These are phyloP conservation scores for Gardenia jasminoides DNA, from an alignment of 257 asterid genomes.

Conservation along the genomic window DNA sequence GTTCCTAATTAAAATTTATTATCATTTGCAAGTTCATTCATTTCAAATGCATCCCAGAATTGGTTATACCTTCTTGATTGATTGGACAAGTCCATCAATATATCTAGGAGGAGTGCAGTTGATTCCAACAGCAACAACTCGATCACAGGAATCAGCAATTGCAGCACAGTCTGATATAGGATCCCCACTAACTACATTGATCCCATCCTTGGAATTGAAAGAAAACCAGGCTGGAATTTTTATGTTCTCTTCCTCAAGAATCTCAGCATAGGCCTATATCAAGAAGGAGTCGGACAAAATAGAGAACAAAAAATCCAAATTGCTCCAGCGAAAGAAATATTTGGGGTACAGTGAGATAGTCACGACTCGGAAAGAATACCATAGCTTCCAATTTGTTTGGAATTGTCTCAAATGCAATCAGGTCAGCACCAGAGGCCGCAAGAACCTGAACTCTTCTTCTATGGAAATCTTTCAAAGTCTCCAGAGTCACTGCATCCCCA, in stretches of 20 bases:
- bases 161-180: conserved; percentile 57
- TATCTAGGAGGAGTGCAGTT: conserved; percentile 84
- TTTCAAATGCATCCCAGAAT: neutral
- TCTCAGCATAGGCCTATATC: conserved; percentile 49
- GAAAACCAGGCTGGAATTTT: conserved; percentile 73
- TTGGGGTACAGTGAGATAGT: too few species aligned
- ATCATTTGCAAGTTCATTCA: neutral
- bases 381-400: conserved; percentile 76
- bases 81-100: conserved; percentile 59
- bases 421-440: conserved; percentile 73
- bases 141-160: conserved; percentile 54
- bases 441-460: conserved; percentile 74
- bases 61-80: conserved; percentile 44
- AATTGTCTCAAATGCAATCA: conserved; percentile 87
- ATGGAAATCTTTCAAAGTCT: conserved; percentile 74
- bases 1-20: neutral
- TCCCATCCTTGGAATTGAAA: conserved; percentile 63
- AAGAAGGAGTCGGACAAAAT: too few species aligned
- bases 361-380: conserved; percentile 32
- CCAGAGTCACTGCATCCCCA: conserved; percentile 47
- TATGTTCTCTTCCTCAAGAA: conserved; percentile 59
- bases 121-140: conserved; percentile 63
- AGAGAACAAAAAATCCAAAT: neutral
- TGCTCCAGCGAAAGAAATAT: neutral
- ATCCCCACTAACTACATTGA: conserved; percentile 62